phyloP scores from a whole-genome alignment of 495 filamentous ascomycete genomes.

The Penicillium silybi region DNA sequence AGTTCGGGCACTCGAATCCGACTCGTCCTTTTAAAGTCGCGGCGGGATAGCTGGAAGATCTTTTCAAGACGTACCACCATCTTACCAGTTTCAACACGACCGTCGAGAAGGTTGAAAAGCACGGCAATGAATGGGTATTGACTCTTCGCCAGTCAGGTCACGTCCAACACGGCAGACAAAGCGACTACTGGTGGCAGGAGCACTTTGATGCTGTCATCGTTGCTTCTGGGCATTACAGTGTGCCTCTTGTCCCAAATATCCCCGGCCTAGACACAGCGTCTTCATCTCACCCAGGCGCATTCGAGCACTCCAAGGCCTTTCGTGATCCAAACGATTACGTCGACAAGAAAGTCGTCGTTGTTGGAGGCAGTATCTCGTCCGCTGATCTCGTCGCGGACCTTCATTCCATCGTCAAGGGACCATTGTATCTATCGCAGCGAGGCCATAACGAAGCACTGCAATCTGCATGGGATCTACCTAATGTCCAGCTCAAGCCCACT shows the following conservation, averaged over 20 bases:
- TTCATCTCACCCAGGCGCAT: constrained; percentile 9
- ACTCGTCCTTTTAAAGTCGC: constrained; percentile 26
- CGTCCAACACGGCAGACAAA: background rate
- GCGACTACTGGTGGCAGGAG: constrained; percentile 33
- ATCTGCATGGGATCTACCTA: constrained; percentile 20
- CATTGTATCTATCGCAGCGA: constrained; percentile 20
- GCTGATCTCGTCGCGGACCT: constrained; percentile 28
- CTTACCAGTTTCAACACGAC: constrained; percentile 25
- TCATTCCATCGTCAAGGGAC: constrained; percentile 20
- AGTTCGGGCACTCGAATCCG: constrained; percentile 19
- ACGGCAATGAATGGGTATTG: constrained; percentile 18
- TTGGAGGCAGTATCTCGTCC: constrained; percentile 28
- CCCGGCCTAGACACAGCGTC: constrained; percentile 12
- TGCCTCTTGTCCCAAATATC: constrained; percentile 60
- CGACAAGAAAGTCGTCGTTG: constrained; percentile 25
- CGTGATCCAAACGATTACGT: constrained; percentile 24
- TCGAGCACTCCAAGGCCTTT: constrained; percentile 29
- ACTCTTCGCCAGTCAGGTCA: constrained; percentile 21
- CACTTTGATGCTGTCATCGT: constrained; percentile 66
- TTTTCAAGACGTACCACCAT: constrained; percentile 21
- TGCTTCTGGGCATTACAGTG: constrained; percentile 71
- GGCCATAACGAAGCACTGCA: constrained; percentile 17
- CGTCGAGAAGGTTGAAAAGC: constrained; percentile 26
- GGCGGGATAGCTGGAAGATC: constrained; percentile 20
- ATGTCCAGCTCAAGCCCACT: constrained; percentile 17